phyloP scores from a whole-genome alignment of 2,329 filamentous ascomycete species.

The Corniculantispora saksenae region DNA sequence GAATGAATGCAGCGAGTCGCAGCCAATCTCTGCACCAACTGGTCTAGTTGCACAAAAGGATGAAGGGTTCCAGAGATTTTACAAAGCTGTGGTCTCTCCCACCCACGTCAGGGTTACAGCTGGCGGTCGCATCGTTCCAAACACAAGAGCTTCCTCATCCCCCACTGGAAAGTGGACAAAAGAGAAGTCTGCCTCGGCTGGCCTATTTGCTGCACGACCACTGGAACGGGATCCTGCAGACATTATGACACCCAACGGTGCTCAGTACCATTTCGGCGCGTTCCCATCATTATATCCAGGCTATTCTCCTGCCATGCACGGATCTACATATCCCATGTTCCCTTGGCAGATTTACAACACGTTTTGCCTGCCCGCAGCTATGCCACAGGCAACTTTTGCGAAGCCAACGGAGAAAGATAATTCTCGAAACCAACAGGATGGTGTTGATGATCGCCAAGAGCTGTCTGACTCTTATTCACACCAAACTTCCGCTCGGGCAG shows the following conservation, averaged over 20 bases:
- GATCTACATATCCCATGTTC: slow-evolving; percentile 35
- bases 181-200: slow-evolving; percentile 37
- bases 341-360: slow-evolving; percentile 43
- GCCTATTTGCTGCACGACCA: slow-evolving; percentile 22
- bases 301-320: slow-evolving; percentile 32
- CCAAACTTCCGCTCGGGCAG: slow-evolving; percentile 47
- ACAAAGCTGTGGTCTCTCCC: slow-evolving; percentile 67
- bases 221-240: slow-evolving; percentile 24
- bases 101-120: slow-evolving; percentile 68
- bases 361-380: slow-evolving; percentile 29
- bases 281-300: slow-evolving; percentile 35
- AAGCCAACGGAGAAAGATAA: slow-evolving; percentile 25
- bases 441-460: slow-evolving; percentile 31
- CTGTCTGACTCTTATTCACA: slow-evolving; percentile 35
- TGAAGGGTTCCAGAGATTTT: slow-evolving; percentile 68
- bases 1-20: slow-evolving; percentile 43
- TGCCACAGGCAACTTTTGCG: slow-evolving; percentile 26
- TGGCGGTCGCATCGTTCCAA: slow-evolving; percentile 67
- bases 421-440: slow-evolving; percentile 32
- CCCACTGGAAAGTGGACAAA: slow-evolving; percentile 53
- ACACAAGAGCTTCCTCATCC: slow-evolving; percentile 56
- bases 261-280: slow-evolving; percentile 31
- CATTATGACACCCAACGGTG: slow-evolving; percentile 25
- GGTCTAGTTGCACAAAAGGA: slow-evolving; percentile 56
- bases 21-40: slow-evolving; percentile 55